Evolutionary conservation across 495 filamentous ascomycete species (phyloP).

Genomic region (Apiosordaria backusii): DNA sequence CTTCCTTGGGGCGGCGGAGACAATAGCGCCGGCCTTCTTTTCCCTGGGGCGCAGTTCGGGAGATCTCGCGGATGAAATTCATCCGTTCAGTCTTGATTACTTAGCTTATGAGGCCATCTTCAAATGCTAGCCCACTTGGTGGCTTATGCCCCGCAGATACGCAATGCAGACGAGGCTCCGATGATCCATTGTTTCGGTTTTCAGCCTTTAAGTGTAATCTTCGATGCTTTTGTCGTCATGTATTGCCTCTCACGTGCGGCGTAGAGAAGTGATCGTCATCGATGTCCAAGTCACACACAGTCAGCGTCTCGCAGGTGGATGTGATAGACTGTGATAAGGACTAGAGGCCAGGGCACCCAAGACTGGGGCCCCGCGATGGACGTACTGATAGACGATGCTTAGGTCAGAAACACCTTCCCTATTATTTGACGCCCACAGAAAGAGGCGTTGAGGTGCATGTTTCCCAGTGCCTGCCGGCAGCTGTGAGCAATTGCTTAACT

Average conservation of each 20-base stretch:
- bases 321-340: background rate
- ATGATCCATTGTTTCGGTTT: background rate
- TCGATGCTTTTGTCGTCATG: background rate
- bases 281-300: background rate
- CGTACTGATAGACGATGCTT: background rate
- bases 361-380: background rate
- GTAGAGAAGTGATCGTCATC: background rate
- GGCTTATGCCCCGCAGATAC: conserved; percentile 1
- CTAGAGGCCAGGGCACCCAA: background rate
- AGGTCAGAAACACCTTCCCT: background rate
- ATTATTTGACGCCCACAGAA: background rate
- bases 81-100: background rate
- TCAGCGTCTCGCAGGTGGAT: conserved; percentile 1
- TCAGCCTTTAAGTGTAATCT: background rate
- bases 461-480: background rate
- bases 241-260: background rate
- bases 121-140: background rate
- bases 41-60: background rate
- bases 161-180: background rate
- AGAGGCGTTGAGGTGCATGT: background rate
- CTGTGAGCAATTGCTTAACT: background rate
- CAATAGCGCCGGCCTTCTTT: background rate
- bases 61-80: background rate
- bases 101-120: background rate
- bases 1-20: background rate